Base-by-base conservation (phyloP, 2,329 filamentous ascomycete genomes). In the Pleoardoris graminearum region DNA sequence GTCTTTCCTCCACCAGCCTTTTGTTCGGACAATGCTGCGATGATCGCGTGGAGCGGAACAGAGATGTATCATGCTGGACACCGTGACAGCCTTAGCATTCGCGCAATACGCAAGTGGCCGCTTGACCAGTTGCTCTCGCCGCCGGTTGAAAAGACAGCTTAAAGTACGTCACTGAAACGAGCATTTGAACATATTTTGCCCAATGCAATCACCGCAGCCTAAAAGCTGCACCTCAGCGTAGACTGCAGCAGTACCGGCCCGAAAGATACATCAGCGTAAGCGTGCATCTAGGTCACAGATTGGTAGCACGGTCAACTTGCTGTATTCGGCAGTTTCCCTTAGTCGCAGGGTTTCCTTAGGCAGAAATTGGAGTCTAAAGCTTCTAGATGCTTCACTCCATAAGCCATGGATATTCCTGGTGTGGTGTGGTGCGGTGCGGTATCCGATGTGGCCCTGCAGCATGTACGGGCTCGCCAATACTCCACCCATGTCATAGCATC, bases 21-120 rank as follows among this genome's bases (percentile, higher is more conserved):
- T 48, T 97, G 94, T 69, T 97, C 91, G 0, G 94, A 99, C 67
- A 97, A 99, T 73, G 94, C 94, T 11, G 90, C 91, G 42, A 99
- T 99, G 94, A 92, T 97, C 69, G 93, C 88, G 1, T 97, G 94
- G 93, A 81, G 92, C 1, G 94, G 88, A 0, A 82, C 92, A 60
- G 92, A 97, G 75, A 97, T 99, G 92, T 97, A 83, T 67, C 82
- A 89, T 71, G 84, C 83, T 1, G 92, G 93, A 0, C 92, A 69
- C 38, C 54, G 29, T 7, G 58, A 69, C 45, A 23, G 57, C 3
- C 56, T 71, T 33, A 58, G 32, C 17, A 71, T 73, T 25, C 61
- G 71, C 7, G 67, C 70, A 8, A 53, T 73, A 32, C 65, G 71
- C 11, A 73, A 73, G 47, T 75, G 72, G 72, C 70, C 70, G 11